Percentiles rank a stretch among this genome's conserved stretches.
These are phyloP conservation scores for Cladosporium oxysporum DNA, from an alignment of 2,329 filamentous ascomycete species.

Conservation along the genomic window DNA sequence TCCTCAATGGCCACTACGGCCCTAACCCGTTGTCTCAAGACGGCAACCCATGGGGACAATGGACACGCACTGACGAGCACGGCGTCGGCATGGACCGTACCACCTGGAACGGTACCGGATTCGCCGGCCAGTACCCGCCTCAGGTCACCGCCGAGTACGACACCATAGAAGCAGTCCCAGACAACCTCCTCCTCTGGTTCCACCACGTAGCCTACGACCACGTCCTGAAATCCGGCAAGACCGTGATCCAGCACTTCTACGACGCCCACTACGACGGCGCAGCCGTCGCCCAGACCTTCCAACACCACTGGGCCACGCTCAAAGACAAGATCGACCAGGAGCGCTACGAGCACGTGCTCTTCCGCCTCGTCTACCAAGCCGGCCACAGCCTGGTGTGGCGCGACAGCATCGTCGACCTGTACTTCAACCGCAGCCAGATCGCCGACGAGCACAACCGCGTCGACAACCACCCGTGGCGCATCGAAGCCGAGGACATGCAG, in stretches of 20 bases:
- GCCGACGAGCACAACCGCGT: slow-evolving; percentile 59
- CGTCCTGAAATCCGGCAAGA: slow-evolving; percentile 61
- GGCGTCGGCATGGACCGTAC: slow-evolving; percentile 73
- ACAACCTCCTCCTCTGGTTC: slow-evolving; percentile 71
- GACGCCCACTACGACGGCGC: slow-evolving; percentile 63
- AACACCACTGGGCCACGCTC: slow-evolving; percentile 56
- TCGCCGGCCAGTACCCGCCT: slow-evolving; percentile 65
- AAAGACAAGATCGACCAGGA: slow-evolving; percentile 60
- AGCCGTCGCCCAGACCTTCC: slow-evolving; percentile 61
- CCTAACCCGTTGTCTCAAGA: slow-evolving; percentile 68
- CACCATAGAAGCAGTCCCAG: slow-evolving; percentile 62
- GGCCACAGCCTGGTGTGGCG: slow-evolving; percentile 72
- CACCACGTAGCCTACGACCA: slow-evolving; percentile 72
- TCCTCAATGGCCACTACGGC: slow-evolving; percentile 66
- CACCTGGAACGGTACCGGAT: slow-evolving; percentile 66
- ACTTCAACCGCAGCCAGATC: slow-evolving; percentile 62
- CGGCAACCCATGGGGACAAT: slow-evolving; percentile 69
- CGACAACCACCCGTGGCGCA: slow-evolving; percentile 62
- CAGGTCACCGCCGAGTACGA: slow-evolving; percentile 63
- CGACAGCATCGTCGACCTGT: slow-evolving; percentile 67
- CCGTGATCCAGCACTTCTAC: slow-evolving; percentile 69
- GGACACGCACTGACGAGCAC: slow-evolving; percentile 64
- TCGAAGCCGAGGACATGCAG: slow-evolving; percentile 68
- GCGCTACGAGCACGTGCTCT: slow-evolving; percentile 60
- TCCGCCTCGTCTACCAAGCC: slow-evolving; percentile 64